Conservation (phyloP, 2,329 filamentous ascomycete genomes). For the Neopestalotiopsis sp. region DNA sequence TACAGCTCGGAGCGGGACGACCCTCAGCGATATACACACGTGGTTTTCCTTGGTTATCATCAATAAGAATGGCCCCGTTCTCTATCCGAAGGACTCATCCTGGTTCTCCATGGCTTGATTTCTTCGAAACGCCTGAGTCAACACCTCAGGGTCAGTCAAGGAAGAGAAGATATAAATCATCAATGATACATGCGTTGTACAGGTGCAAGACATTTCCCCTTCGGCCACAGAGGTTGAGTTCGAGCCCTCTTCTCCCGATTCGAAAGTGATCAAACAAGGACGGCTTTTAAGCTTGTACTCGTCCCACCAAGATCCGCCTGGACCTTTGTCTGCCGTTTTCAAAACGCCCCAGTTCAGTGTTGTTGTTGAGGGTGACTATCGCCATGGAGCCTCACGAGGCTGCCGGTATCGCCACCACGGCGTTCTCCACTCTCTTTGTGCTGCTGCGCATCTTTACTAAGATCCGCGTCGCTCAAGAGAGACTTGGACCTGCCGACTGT, state of each 20-base stretch:
- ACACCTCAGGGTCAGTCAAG: background rate
- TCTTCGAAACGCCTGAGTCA: background rate
- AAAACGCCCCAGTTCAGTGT: background rate
- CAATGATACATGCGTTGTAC: background rate
- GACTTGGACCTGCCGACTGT: slow-evolving; percentile 9
- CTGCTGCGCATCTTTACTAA: slow-evolving; percentile 10
- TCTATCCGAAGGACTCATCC: background rate
- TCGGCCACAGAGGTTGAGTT: background rate
- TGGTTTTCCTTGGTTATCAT: background rate
- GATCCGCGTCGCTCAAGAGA: background rate
- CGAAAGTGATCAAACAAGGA: background rate
- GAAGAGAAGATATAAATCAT: background rate
- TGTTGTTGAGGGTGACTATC: background rate
- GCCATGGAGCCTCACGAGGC: slow-evolving; percentile 9
- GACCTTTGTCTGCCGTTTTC: background rate
- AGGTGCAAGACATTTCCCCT: background rate
- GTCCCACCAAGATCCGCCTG: background rate
- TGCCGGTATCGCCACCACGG: slow-evolving; percentile 12
- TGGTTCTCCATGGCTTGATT: background rate
- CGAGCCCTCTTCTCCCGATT: too few species aligned
- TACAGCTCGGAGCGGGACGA: background rate
- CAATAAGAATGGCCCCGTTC: background rate
- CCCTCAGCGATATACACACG: background rate
- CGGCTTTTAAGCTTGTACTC: background rate
- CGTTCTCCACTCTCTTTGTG: slow-evolving; percentile 7